phyloP scores from a whole-genome alignment of 331 rosid genomes.

The Saraca asoca region DNA sequence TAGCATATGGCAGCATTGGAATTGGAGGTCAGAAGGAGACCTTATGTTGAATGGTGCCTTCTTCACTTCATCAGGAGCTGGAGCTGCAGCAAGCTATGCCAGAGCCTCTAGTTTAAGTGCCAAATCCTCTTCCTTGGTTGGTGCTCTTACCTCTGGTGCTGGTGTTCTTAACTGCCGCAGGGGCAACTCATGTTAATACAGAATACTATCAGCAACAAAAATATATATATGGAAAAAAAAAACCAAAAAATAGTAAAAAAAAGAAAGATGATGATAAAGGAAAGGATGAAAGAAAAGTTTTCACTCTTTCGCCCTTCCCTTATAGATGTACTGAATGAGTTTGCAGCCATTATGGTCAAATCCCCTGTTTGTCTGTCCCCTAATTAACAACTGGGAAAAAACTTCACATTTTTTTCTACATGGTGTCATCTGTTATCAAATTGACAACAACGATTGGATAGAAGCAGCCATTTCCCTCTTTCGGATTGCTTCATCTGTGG shows the following conservation, averaged over 20 bases:
- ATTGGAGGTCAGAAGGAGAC: slow-evolving; percentile 98
- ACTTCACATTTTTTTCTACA: slow-evolving; percentile 48
- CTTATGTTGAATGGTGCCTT: slow-evolving; percentile 88
- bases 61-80: slow-evolving; percentile 84
- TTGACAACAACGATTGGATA: slow-evolving; percentile 39
- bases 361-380: slow-evolving; percentile 39
- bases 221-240: slow-evolving; percentile 14
- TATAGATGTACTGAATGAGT: slow-evolving; percentile 44
- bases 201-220: slow-evolving; percentile 26
- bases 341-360: slow-evolving; percentile 43
- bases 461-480: slow-evolving; percentile 26
- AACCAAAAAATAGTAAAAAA: not conserved
- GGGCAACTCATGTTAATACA: slow-evolving; percentile 60
- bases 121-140: slow-evolving; percentile 87
- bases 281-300: slow-evolving; percentile 49
- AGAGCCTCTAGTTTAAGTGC: slow-evolving; percentile 99
- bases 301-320: slow-evolving; percentile 46
- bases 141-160: slow-evolving; percentile 66
- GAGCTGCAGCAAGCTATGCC: slow-evolving; percentile 81
- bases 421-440: slow-evolving; percentile 39
- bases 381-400: slow-evolving; percentile 42
- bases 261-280: slow-evolving; percentile 29
- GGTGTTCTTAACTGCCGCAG: slow-evolving; percentile 75
- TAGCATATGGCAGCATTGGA: slow-evolving; percentile 70
- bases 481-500: slow-evolving; percentile 21